phyloP scores from a whole-genome alignment of 306 rosid genomes.

The Echinosophora koreensis region DNA sequence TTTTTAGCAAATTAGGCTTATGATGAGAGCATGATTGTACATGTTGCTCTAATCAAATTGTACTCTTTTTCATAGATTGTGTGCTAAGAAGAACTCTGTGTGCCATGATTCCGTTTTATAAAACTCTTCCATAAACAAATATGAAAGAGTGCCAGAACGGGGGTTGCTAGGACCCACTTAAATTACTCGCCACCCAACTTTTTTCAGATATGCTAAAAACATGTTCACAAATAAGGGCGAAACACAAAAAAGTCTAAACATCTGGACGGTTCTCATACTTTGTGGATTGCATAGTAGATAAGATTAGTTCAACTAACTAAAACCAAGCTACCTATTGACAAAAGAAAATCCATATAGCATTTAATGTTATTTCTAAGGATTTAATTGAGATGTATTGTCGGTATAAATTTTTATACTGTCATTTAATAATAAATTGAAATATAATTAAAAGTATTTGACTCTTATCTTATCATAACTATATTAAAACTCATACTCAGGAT shows the following conservation, averaged over 20 bases:
- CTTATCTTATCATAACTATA: too few species aligned
- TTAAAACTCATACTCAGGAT: too few species aligned
- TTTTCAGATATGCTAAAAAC: constrained; percentile 15
- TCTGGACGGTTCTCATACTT: constrained; percentile 32
- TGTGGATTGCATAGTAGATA: constrained; percentile 16
- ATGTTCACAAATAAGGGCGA: constrained; percentile 41
- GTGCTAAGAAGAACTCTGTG: constrained; percentile 2
- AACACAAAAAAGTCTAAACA: constrained; percentile 36
- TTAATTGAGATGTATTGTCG: too few species aligned
- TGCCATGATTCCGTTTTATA: constrained; percentile 15
- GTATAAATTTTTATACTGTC: too few species aligned
- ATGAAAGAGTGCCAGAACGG: neutral
- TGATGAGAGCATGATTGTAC: constrained; percentile 62
- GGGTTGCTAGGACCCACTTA: constrained; percentile 46
- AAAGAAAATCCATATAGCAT: constrained; percentile 14
- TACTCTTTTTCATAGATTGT: constrained; percentile 23
- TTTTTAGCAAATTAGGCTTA: constrained; percentile 39
- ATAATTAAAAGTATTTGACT: too few species aligned
- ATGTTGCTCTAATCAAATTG: constrained; percentile 37
- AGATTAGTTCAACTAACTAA: constrained; percentile 43
- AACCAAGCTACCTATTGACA: constrained; percentile 38
- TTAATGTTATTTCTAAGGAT: too few species aligned
- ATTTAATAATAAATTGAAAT: too few species aligned
- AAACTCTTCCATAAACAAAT: constrained; percentile 39
- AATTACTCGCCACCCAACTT: constrained; percentile 19